Evolutionary conservation across 306 rosid genomes (phyloP).

Genomic region (Myrica gale): DNA sequence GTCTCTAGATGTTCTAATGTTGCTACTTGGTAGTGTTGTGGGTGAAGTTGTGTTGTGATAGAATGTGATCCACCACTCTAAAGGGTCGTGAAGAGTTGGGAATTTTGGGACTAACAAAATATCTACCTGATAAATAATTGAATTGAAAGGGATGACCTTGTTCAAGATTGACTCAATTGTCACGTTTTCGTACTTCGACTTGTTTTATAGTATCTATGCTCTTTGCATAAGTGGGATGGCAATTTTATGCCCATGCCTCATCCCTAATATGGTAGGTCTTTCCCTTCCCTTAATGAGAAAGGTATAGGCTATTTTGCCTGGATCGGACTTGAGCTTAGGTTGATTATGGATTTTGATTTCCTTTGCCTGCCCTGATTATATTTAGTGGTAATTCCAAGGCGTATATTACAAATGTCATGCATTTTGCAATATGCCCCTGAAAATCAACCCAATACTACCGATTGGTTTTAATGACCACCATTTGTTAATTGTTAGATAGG

Average conservation of each 20-base stretch:
- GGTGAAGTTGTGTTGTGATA: not conserved
- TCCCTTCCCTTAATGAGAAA: not conserved
- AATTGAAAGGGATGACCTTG: not conserved
- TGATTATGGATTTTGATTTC: not conserved
- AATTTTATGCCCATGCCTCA: not conserved
- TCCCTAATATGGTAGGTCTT: not conserved
- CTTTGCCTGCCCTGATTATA: not conserved
- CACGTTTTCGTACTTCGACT: no score
- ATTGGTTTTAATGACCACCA: no score
- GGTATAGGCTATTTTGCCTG: not conserved
- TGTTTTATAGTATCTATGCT: not conserved
- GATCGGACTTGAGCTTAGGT: not conserved
- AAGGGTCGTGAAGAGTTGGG: no score
- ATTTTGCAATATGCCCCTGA: no score
- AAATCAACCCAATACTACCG: no score
- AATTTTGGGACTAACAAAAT: not conserved
- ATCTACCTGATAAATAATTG: not conserved
- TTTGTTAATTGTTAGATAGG: no score
- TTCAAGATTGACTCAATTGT: no score
- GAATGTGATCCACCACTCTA: not conserved
- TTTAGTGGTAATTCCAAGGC: no score
- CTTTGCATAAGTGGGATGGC: not conserved
- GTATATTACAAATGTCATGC: no score
- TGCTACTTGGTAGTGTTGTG: not conserved
- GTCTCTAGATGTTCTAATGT: not conserved